phyloP scores from a whole-genome alignment of 108 stramenopile species.

The Seminavis robusta region DNA sequence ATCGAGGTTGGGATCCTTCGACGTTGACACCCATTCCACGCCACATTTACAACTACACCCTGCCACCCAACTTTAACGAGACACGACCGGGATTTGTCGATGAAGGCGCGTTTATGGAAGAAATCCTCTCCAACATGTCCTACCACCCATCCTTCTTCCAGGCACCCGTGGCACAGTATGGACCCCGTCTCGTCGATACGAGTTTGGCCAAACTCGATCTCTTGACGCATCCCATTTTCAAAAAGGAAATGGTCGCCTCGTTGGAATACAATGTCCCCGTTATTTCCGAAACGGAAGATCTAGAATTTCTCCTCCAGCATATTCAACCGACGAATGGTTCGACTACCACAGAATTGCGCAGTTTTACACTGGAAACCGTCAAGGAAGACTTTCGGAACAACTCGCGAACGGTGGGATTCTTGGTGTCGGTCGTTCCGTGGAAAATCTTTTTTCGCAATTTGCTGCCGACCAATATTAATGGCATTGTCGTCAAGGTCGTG shows the following conservation, averaged over 20 bases:
- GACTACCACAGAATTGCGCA: not conserved
- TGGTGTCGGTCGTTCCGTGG: conserved; percentile 16
- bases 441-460: conserved; percentile 13
- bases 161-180: conserved; percentile 17
- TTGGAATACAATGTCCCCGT: conserved; percentile 26
- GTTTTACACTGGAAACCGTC: conserved; percentile 12
- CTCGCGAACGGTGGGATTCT: conserved; percentile 10
- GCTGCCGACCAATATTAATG: conserved; percentile 2
- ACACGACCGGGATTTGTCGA: conserved; percentile 6
- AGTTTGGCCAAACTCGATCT: conserved; percentile 12
- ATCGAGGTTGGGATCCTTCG: conserved; percentile 1
- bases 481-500: conserved; percentile 10
- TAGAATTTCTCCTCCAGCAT: conserved; percentile 13
- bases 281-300: conserved; percentile 14
- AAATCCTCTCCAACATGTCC: not conserved
- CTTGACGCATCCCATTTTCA: conserved; percentile 11
- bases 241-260: conserved; percentile 19
- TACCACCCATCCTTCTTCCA: not conserved
- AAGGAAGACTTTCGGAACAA: conserved; percentile 11
- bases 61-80: not conserved
- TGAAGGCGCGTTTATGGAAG: conserved; percentile 9
- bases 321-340: not conserved
- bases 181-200: conserved; percentile 1
- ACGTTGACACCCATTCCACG: not conserved
- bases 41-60: not conserved